Conservation (phyloP, 192 early-diverging fungal species). For the Rhizoclosmatium globosum region DNA sequence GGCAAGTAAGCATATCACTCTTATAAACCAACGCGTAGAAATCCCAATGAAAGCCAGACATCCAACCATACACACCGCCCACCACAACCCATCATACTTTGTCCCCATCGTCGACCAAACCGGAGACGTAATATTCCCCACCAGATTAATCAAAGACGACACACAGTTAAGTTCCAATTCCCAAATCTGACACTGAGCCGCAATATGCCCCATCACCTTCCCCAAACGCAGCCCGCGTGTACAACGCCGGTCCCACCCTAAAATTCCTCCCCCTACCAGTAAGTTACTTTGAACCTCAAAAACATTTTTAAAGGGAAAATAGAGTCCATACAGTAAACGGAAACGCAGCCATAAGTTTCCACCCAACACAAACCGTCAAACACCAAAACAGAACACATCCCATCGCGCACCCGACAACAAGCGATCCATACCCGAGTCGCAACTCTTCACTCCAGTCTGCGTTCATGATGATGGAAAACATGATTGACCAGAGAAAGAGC, state of each 20-base stretch:
- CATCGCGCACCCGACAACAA: neutral
- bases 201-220: neutral
- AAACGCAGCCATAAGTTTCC: neutral
- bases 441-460: neutral
- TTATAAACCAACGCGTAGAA: neutral
- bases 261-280: neutral
- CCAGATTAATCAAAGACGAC: neutral
- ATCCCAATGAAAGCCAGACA: neutral
- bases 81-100: neutral
- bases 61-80: neutral
- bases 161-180: neutral
- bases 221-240: neutral
- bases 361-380: neutral
- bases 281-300: too few species aligned
- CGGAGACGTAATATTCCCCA: neutral
- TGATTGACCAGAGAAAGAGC: neutral
- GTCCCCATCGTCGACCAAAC: neutral
- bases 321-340: neutral
- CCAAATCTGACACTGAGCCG: constrained; percentile 4
- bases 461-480: neutral
- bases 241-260: constrained; percentile 3
- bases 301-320: neutral
- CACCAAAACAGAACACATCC: neutral
- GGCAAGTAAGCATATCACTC: neutral
- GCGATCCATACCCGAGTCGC: neutral